phyloP scores from a whole-genome alignment of 345 rosid species.

The Linum tenue region DNA sequence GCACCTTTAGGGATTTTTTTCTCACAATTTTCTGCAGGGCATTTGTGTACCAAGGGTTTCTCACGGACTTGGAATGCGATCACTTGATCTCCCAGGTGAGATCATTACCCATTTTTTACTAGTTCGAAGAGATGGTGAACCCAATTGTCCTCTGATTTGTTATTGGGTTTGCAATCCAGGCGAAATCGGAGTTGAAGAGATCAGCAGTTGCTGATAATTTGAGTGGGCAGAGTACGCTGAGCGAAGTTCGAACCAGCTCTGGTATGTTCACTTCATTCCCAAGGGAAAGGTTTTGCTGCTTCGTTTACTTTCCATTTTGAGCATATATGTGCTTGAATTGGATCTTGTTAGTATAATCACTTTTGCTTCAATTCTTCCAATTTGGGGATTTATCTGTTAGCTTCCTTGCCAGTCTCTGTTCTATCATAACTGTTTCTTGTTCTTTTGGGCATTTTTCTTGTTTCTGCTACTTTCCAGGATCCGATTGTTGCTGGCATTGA shows the following conservation, averaged over 20 bases:
- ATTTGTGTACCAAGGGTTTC: conserved; percentile 80
- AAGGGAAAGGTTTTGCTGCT: conserved; percentile 60
- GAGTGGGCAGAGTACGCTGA: conserved; percentile 73
- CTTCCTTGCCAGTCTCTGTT: not conserved
- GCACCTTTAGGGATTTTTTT: not conserved
- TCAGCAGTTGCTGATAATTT: conserved; percentile 85
- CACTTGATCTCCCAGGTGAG: conserved; percentile 83
- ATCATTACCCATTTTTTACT: conserved; percentile 7
- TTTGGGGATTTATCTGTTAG: too few relatives aligned
- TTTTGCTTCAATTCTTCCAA: too few relatives aligned
- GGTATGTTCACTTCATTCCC: conserved; percentile 90
- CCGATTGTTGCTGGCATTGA: conserved; percentile 82
- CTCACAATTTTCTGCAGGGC: conserved; percentile 38
- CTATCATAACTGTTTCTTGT: not conserved
- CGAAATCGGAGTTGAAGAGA: conserved; percentile 83
- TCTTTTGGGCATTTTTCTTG: not conserved
- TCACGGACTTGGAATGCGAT: conserved; percentile 90
- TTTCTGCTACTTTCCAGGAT: conserved; percentile 40
- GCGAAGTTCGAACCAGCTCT: conserved; percentile 89
- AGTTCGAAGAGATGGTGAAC: not conserved
- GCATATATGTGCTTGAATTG: too few relatives aligned
- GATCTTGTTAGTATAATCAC: too few relatives aligned
- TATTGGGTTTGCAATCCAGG: conserved; percentile 27
- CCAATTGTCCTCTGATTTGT: too few relatives aligned
- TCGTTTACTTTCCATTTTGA: not conserved